Evolutionary conservation across 345 rosid species (phyloP).

Genomic region (Brassica carinata): DNA sequence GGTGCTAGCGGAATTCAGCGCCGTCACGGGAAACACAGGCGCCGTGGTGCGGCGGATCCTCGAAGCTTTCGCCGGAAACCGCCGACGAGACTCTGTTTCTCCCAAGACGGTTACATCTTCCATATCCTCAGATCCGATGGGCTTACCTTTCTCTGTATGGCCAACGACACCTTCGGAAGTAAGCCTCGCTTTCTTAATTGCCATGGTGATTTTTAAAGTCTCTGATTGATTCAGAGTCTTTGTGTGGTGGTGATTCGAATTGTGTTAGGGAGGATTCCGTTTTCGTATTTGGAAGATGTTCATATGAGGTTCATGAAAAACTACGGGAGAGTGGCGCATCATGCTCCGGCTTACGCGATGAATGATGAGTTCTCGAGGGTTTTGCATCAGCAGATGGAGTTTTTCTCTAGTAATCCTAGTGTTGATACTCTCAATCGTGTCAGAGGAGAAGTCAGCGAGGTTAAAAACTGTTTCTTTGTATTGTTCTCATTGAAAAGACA

Average conservation of each 20-base stretch:
- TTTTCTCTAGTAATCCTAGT: constrained; percentile 90
- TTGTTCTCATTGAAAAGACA: neutral
- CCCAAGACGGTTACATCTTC: constrained; percentile 92
- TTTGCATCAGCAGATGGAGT: constrained; percentile 99
- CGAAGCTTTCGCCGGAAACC: constrained; percentile 76
- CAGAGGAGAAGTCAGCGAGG: constrained; percentile 96
- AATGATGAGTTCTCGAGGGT: constrained; percentile 99
- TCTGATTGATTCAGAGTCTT: neutral
- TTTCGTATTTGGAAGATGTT: constrained; percentile 94
- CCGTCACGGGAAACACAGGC: constrained; percentile 90
- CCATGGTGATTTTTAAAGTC: neutral
- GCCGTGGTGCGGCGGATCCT: constrained; percentile 86
- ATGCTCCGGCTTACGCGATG: constrained; percentile 96
- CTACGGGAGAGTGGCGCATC: constrained; percentile 76
- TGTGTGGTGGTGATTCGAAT: too few relatives aligned
- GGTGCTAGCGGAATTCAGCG: constrained; percentile 94
- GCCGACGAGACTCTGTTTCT: constrained; percentile 84
- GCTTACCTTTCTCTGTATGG: constrained; percentile 92
- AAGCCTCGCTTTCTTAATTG: constrained; percentile 3
- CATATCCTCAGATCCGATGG: constrained; percentile 94
- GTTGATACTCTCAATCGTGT: constrained; percentile 91
- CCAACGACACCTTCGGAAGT: constrained; percentile 95
- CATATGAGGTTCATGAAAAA: constrained; percentile 98
- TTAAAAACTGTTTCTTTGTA: constrained; percentile 27
- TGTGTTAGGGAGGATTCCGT: constrained; percentile 82